Evolutionary conservation across 2,329 filamentous ascomycete species (phyloP), one percentile per base, ranked within the genome.

Genomic region (Eutypella sp.): DNA sequence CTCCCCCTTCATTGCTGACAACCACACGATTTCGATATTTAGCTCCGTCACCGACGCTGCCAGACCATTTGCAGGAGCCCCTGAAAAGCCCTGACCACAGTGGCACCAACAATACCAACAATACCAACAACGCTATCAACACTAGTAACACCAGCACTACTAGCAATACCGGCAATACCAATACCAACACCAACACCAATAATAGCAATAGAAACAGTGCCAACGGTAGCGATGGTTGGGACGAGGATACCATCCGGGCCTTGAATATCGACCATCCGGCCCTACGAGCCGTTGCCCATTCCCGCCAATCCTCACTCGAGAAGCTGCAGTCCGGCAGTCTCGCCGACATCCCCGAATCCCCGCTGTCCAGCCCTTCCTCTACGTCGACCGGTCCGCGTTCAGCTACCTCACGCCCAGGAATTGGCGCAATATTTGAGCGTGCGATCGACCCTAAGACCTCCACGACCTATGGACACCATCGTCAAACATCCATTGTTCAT

Each of bases 401-500:
- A 29, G 60, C 69, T 29, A 56, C 67, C 27, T 65, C 70, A 46
- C 71, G 74, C 50, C 61, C 66, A 23, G 67, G 58, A 34, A 57
- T 73, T 22, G 69, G 64, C 46, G 66, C 65, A 25, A 63, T 73
- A 42, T 65, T 74, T 48, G 78, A 81, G 56, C 73, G 77, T 54
- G 61, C 72, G n/a, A 66, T 75, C 48, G 80, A 83, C 54, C 73
- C 70, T 40, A 83, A 82, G 60, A 67, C 68, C 37, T 69, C 67
- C 25, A 69, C 69, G 27, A 60, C 72, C 20, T 83, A 97, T 74
- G 89, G 88, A 48, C 91, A 99, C 66, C 90, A 97, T 69, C 85
- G 93, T 45, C 90, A 99, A 71, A 95, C 92, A 1, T 97, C 92
- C 41, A 96, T 97, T 57, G 91, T 97, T 47, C 89, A 97, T 81